These are phyloP conservation scores for Aspergillus fumigatus DNA, from an alignment of 2,329 filamentous ascomycete genomes.

Conservation along the genomic window DNA sequence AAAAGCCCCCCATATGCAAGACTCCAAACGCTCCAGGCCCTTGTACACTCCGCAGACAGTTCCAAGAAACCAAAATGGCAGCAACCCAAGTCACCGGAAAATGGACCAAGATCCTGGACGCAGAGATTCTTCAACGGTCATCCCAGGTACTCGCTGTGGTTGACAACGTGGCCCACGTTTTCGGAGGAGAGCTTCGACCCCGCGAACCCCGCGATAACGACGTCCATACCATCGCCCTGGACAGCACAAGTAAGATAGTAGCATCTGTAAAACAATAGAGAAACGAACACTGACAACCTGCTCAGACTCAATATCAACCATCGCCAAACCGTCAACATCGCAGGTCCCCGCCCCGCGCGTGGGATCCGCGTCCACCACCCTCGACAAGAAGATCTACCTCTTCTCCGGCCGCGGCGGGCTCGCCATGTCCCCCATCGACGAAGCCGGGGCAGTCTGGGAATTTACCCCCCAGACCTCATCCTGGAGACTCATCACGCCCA, in stretches of 20 bases:
- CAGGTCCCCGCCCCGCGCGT: conserved; percentile 61
- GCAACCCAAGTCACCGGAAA: background rate
- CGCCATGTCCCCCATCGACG: conserved; percentile 67
- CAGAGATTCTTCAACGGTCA: conserved; percentile 49
- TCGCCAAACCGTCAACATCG: conserved; percentile 5
- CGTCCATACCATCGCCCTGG: conserved; percentile 61
- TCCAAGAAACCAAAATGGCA: conserved; percentile 1
- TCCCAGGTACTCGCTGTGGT: conserved; percentile 67
- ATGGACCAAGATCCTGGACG: conserved; percentile 22
- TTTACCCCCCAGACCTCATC: conserved; percentile 61
- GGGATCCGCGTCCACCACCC: conserved; percentile 65
- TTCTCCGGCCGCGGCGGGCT: conserved; percentile 73
- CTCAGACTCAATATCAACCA: background rate
- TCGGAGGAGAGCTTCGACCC: conserved; percentile 68
- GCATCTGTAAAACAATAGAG: background rate
- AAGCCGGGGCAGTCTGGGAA: conserved; percentile 69
- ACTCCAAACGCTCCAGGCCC: background rate
- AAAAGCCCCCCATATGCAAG: background rate
- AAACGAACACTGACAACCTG: too few relatives aligned
- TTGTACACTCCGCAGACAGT: background rate
- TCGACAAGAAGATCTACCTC: conserved; percentile 68
- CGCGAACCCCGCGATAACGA: conserved; percentile 67
- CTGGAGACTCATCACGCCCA: conserved; percentile 64
- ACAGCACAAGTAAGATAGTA: conserved; percentile 7
- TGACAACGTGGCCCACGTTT: conserved; percentile 60